Evolutionary conservation across 495 filamentous ascomycete genomes (phyloP).

Genomic region (Penicillium pulvis): DNA sequence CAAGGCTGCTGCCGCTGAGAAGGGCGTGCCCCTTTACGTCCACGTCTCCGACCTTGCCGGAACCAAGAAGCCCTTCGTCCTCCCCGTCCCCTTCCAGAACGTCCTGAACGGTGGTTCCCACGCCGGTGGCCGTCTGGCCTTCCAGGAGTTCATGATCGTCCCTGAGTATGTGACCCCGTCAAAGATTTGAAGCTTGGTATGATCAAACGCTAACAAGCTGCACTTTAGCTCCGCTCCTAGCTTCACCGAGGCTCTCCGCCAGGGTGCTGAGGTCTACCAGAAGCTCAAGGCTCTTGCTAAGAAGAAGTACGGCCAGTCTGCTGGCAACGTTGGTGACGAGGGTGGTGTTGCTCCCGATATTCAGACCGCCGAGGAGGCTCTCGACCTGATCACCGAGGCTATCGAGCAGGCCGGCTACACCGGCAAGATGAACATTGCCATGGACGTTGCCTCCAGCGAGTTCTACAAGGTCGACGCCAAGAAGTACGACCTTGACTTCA

Average conservation of each 20-base stretch:
- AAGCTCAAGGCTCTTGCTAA: constrained; percentile 96
- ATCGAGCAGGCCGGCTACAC: constrained; percentile 96
- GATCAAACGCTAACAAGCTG: neutral
- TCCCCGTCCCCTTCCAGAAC: constrained; percentile 99
- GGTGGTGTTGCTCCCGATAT: constrained; percentile 99
- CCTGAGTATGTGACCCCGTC: constrained; percentile 61
- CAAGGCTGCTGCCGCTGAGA: constrained; percentile 98
- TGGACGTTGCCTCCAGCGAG: constrained; percentile 98
- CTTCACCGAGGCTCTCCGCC: constrained; percentile 94
- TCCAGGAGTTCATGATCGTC: constrained; percentile 99
- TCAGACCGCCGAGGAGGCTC: constrained; percentile 92
- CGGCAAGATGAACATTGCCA: constrained; percentile 92
- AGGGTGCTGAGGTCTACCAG: constrained; percentile 96
- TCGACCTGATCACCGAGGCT: constrained; percentile 92
- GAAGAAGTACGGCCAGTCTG: constrained; percentile 99
- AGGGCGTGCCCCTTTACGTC: constrained; percentile 94
- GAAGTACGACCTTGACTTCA: constrained; percentile 99
- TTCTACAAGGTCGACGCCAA: constrained; percentile 98
- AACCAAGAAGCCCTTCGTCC: constrained; percentile 99
- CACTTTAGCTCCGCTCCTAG: constrained; percentile 62
- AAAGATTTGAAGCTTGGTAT: constrained; percentile 9
- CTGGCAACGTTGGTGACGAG: constrained; percentile 98
- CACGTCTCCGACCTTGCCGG: constrained; percentile 98
- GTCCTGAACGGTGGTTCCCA: constrained; percentile 99
- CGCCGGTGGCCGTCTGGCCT: constrained; percentile 96